Conservation (phyloP, 176 grass and related monocot genomes). For the Hyparrhenia diplandra region DNA sequence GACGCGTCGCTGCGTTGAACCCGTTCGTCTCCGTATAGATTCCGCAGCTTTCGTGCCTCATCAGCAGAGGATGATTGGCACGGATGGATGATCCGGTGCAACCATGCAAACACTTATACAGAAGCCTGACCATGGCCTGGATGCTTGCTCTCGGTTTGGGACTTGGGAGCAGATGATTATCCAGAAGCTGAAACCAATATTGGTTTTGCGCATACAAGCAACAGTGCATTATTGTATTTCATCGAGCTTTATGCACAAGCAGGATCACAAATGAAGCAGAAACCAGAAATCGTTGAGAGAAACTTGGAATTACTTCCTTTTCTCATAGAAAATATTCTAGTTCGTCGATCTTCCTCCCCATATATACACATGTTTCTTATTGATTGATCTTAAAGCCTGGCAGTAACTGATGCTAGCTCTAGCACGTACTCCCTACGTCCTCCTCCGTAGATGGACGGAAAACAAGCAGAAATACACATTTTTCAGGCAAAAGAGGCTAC, state of each 20-base stretch:
- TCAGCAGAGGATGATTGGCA: too few species aligned
- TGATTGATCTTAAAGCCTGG: background rate
- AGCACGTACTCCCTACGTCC: background rate
- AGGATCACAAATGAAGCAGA: background rate
- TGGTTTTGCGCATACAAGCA: background rate
- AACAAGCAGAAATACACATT: background rate
- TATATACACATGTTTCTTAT: conserved; percentile 33
- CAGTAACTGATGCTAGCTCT: background rate
- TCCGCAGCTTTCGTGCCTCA: background rate
- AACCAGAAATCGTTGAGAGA: background rate
- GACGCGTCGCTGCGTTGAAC: background rate
- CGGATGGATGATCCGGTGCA: too few species aligned
- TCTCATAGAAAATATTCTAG: background rate
- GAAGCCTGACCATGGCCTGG: too few species aligned
- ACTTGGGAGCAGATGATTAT: too few species aligned
- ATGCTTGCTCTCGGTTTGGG: too few species aligned
- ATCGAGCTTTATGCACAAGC: background rate
- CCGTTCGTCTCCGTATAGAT: background rate
- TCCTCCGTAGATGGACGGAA: background rate
- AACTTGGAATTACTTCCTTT: conserved; percentile 61
- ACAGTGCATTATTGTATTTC: background rate
- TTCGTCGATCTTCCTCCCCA: background rate
- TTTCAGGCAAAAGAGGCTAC: background rate
- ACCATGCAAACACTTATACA: too few species aligned
- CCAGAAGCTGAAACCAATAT: background rate